phyloP scores from a whole-genome alignment of 805 yeast species.

The Cyberlindnera xylosilytica region DNA sequence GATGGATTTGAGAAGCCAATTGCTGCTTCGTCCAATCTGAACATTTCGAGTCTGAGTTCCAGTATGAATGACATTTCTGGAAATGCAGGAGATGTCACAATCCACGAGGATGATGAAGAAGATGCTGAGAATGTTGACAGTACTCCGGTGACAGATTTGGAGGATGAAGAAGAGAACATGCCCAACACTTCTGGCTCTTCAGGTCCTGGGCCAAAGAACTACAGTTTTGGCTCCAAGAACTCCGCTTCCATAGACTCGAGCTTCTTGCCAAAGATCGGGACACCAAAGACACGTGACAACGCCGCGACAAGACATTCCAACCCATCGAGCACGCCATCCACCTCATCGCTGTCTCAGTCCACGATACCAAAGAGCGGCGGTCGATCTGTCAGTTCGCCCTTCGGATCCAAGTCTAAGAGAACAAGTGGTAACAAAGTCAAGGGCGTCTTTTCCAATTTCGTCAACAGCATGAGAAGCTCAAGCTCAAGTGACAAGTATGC shows the following conservation, averaged over 20 bases:
- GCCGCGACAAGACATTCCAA: constrained; percentile 13
- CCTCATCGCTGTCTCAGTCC: constrained; percentile 16
- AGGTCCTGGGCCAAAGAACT: constrained; percentile 4
- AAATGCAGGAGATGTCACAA: constrained; percentile 26
- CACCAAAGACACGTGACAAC: constrained; percentile 15
- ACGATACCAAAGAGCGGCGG: constrained; percentile 14
- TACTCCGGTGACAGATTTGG: neutral
- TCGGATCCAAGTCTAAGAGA: constrained; percentile 25
- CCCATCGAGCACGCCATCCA: constrained; percentile 15
- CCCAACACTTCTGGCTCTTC: constrained; percentile 17
- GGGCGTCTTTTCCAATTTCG: constrained; percentile 53
- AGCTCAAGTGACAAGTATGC: constrained; percentile 21
- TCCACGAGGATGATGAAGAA: constrained; percentile 18
- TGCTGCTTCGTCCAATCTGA: constrained; percentile 28
- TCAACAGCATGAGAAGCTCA: constrained; percentile 43
- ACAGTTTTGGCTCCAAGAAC: constrained; percentile 8
- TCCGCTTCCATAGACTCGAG: constrained; percentile 13
- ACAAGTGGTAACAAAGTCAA: constrained; percentile 51
- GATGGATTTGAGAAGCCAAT: constrained; percentile 25
- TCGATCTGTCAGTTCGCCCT: constrained; percentile 27
- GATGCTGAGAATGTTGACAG: constrained; percentile 12
- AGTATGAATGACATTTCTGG: constrained; percentile 20
- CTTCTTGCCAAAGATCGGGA: constrained; percentile 11
- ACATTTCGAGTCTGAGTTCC: constrained; percentile 23
- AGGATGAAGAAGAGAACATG: neutral